Conservation (phyloP, 2,329 filamentous ascomycete genomes). For the Aspergillus flavus region DNA sequence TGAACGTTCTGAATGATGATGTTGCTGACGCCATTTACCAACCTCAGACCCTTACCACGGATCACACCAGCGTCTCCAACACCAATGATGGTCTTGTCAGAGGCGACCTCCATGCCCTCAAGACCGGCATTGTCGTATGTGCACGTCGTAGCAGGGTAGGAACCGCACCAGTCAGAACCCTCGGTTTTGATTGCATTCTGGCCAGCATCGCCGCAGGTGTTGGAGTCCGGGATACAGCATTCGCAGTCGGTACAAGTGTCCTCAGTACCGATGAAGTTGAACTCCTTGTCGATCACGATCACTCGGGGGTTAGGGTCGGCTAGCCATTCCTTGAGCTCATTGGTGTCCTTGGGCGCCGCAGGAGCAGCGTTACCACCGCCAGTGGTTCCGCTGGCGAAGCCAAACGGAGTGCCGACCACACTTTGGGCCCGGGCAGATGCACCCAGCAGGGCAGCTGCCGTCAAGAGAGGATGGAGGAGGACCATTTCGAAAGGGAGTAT, state of each 20-base stretch:
- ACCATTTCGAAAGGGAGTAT: slow-evolving; percentile 16
- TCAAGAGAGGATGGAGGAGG: slow-evolving; percentile 21
- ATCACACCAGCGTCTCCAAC: slow-evolving; percentile 56
- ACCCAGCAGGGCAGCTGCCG: slow-evolving; percentile 22
- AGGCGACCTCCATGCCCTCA: slow-evolving; percentile 53
- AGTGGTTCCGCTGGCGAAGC: slow-evolving; percentile 57
- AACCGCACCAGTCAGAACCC: slow-evolving; percentile 56
- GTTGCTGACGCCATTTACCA: slow-evolving; percentile 50
- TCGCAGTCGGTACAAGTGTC: slow-evolving; percentile 28
- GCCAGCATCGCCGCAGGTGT: slow-evolving; percentile 43
- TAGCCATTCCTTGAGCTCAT: slow-evolving; percentile 61
- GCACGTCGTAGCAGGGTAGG: slow-evolving; percentile 52
- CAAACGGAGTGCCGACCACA: slow-evolving; percentile 39
- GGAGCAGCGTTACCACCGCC: slow-evolving; percentile 59
- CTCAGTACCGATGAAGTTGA: slow-evolving; percentile 27
- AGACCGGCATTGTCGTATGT: slow-evolving; percentile 54
- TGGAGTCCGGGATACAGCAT: slow-evolving; percentile 38
- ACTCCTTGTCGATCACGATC: slow-evolving; percentile 60
- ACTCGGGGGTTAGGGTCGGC: slow-evolving; percentile 57
- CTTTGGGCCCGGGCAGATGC: slow-evolving; percentile 23
- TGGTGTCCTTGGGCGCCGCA: slow-evolving; percentile 55
- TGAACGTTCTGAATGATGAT: slow-evolving; percentile 63
- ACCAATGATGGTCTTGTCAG: slow-evolving; percentile 61
- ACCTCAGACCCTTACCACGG: slow-evolving; percentile 57
- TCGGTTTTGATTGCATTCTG: slow-evolving; percentile 57